A percentile compares a stretch with the other conserved stretches of the same genome.
These are phyloP conservation scores for Spergularia bocconei DNA, from an alignment of 148 eudicot species.

Conservation along the genomic window DNA sequence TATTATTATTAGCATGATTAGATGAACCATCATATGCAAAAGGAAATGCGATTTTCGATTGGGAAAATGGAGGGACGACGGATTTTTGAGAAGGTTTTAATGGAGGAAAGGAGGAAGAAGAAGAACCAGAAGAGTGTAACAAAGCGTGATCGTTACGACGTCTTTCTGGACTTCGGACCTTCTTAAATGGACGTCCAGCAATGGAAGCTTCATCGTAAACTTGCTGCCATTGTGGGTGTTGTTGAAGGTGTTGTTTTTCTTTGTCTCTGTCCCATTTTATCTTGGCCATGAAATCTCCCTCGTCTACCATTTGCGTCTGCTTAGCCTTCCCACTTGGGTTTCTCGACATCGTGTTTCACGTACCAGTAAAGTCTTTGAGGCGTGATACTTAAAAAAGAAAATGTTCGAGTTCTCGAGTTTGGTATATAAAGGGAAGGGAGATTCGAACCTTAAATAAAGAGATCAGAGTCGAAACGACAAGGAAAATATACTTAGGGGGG, in stretches of 20 bases:
- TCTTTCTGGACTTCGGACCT: constrained; percentile 60
- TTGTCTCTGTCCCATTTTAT: constrained; percentile 16
- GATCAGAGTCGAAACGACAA: not conserved
- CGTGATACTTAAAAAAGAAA: not conserved
- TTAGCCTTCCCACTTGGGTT: constrained; percentile 19
- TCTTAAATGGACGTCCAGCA: constrained; percentile 57
- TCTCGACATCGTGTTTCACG: constrained; percentile 14
- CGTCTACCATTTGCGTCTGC: constrained; percentile 3
- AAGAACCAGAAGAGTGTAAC: constrained; percentile 18
- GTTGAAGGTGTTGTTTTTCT: not conserved
- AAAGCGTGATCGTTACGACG: constrained; percentile 23
- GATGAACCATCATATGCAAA: constrained; percentile 54
- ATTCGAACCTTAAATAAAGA: not conserved
- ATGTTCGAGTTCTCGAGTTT: not conserved
- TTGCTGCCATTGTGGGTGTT: constrained; percentile 47
- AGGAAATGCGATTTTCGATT: constrained; percentile 51
- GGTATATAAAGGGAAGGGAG: not conserved
- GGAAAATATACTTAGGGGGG: not conserved
- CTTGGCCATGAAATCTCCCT: constrained; percentile 6
- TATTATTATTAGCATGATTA: constrained; percentile 10
- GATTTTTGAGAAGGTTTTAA: constrained; percentile 13
- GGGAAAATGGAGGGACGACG: constrained; percentile 6
- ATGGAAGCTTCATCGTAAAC: constrained; percentile 57
- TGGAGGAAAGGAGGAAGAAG: constrained; percentile 13
- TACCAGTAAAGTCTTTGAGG: not conserved